These are phyloP conservation scores for Saccharum hybrid DNA, from an alignment of 202 grass and related monocot genomes.

Conservation along the genomic window DNA sequence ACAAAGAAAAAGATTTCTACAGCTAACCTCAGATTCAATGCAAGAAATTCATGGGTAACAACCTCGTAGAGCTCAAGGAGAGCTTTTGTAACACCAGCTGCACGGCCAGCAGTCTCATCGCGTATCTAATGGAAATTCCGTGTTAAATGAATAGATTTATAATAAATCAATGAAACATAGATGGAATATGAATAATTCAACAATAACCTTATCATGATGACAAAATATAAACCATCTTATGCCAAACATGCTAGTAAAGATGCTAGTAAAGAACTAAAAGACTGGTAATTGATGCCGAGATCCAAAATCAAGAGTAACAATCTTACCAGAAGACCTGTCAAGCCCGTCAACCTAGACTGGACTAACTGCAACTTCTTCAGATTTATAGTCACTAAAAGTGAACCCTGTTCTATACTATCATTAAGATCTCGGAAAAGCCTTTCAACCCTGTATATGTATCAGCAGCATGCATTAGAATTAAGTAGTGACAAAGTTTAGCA, in stretches of 20 bases:
- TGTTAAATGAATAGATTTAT: slow-evolving; percentile 32
- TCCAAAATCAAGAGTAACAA: slow-evolving; percentile 20
- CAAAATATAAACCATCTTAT: neutral
- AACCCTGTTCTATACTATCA: slow-evolving; percentile 62
- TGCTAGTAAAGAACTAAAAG: slow-evolving; percentile 3
- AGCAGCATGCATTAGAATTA: slow-evolving; percentile 22
- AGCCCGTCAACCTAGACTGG: slow-evolving; percentile 74
- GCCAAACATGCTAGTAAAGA: slow-evolving; percentile 18
- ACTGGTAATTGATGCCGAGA: neutral
- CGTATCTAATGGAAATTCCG: slow-evolving; percentile 61
- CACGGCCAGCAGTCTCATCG: slow-evolving; percentile 73
- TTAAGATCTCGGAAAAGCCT: slow-evolving; percentile 76
- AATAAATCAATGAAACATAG: slow-evolving; percentile 21
- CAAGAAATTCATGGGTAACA: slow-evolving; percentile 85
- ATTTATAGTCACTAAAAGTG: slow-evolving; percentile 83
- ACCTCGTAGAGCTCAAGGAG: slow-evolving; percentile 81
- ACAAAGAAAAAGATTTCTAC: slow-evolving; percentile 8
- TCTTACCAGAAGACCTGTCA: slow-evolving; percentile 91
- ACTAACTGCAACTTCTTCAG: slow-evolving; percentile 84
- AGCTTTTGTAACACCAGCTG: slow-evolving; percentile 80
- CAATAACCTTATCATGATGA: slow-evolving; percentile 1
- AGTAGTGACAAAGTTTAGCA: slow-evolving; percentile 31
- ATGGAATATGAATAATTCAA: slow-evolving; percentile 36
- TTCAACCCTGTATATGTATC: slow-evolving; percentile 72
- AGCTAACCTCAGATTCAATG: slow-evolving; percentile 67